Evolutionary conservation across 1,139 yeast genomes (phyloP), one percentile per base, ranked within the genome.

Genomic region (Candida sp.): DNA sequence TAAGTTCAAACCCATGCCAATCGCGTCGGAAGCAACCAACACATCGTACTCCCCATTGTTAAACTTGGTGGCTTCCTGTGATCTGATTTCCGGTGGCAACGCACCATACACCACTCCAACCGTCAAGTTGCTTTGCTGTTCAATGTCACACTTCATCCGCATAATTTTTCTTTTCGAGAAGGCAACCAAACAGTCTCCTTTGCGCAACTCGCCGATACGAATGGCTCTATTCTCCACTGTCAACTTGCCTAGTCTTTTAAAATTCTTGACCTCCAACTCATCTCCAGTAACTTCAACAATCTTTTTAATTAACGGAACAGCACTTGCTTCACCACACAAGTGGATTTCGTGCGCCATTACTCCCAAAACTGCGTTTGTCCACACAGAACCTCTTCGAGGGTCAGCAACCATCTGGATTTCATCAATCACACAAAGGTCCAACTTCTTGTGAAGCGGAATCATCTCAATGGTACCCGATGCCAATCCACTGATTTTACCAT

Each of bases 381-480:
- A 94, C 0, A 98, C 96, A 72, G 90, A 86, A 0, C 99, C 99
- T 56, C 99, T 73, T 30, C 74, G 73, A 5, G 75, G 73, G 65
- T 93, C 97, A 4, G 84, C 85, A 60, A 94, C 84, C 98, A 96
- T 92, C 65, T 94, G 99, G 55, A 96, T 94, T 66, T 94, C 99
- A 71, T 94, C 99, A 42, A 94, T 81, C 26, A 94, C 94, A 49
- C 96, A 94, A 23, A 92, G 86, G 58, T 96, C 99, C 78, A 88
- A 83, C 40, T 80, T 79, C 44, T 78, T 80, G 48, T 74, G 75
- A 44, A 85, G 61, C 9, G 94, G 90, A 25, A 92, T 79, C 99
- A 96, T 94, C 63, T 96, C 99, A 28, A 94, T 88, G 0, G 99
- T 94, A 3, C 98, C 97, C 25, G 96, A 84, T 0, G 96, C 84